A percentile compares a stretch with the other conserved stretches of the same genome.
Evolutionary conservation across 176 grass and related monocot species (phyloP).

Genomic region (Carex littledalei): DNA sequence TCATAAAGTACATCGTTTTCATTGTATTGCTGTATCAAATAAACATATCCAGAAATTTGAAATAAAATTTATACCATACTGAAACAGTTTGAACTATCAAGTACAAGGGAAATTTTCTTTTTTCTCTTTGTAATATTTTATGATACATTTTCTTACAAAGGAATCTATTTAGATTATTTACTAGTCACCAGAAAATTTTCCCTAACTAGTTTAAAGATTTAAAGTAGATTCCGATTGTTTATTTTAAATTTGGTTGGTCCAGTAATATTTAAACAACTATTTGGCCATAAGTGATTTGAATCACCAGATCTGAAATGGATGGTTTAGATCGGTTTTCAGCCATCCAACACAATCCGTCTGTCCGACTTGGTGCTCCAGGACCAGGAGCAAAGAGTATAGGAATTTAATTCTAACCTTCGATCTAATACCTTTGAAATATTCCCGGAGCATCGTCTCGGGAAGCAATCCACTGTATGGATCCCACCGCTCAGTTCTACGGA

Average conservation of each 20-base stretch:
- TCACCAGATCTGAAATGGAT: background rate
- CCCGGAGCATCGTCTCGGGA: background rate
- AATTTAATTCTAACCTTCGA: background rate
- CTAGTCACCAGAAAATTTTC: background rate
- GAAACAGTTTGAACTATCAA: background rate
- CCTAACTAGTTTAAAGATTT: background rate
- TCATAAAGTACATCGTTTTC: background rate
- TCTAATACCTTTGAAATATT: background rate
- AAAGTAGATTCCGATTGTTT: background rate
- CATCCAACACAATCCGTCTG: background rate
- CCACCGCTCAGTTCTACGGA: background rate
- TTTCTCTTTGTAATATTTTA: background rate
- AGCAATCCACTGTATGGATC: background rate
- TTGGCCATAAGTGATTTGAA: background rate
- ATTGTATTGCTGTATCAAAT: background rate
- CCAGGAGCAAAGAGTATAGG: background rate
- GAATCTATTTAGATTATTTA: background rate
- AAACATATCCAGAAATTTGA: background rate
- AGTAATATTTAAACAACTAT: background rate
- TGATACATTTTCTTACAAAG: background rate
- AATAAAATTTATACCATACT: background rate
- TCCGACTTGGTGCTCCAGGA: background rate
- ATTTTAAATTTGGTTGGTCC: background rate
- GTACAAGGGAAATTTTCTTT: background rate
- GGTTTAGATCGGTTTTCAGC: background rate